Conservation (phyloP, 441 rosid species). For the Pelargonium cotyledonis region DNA sequence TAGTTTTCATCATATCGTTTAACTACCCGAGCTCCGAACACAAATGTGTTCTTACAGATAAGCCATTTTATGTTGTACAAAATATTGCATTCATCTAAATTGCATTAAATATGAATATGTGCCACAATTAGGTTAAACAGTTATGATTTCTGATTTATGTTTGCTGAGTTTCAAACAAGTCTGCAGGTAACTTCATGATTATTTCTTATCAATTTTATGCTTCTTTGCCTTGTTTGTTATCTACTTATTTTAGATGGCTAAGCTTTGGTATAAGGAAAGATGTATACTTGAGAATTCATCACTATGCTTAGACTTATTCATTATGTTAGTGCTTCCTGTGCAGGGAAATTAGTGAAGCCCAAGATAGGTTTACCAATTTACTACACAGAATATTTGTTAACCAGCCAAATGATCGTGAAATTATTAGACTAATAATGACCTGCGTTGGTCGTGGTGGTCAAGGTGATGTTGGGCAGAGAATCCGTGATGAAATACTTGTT, state of each 20-base stretch:
- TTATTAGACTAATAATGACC: slow-evolving; percentile 49
- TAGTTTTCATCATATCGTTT: background rate
- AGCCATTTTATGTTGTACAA: background rate
- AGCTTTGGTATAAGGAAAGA: background rate
- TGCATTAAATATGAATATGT: background rate
- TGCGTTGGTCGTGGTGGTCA: slow-evolving; percentile 66
- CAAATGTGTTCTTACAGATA: background rate
- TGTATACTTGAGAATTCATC: slow-evolving; percentile 9
- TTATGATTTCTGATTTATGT: background rate
- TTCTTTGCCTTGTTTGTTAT: background rate
- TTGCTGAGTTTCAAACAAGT: background rate
- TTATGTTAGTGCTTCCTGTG: slow-evolving; percentile 5
- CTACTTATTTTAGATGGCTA: background rate
- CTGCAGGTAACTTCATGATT: background rate
- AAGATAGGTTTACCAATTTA: slow-evolving; percentile 52
- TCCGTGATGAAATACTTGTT: slow-evolving; percentile 62
- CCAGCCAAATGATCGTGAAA: slow-evolving; percentile 49
- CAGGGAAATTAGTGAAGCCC: slow-evolving; percentile 76
- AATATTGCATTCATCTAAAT: background rate
- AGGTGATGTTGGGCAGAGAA: slow-evolving; percentile 69
- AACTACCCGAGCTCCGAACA: background rate
- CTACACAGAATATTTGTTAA: slow-evolving; percentile 41
- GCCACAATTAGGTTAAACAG: background rate
- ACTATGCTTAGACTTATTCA: background rate
- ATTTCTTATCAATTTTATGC: background rate